Conservation (phyloP, 352 stramenopile genomes). For the Globisporangium acanthophoron region DNA sequence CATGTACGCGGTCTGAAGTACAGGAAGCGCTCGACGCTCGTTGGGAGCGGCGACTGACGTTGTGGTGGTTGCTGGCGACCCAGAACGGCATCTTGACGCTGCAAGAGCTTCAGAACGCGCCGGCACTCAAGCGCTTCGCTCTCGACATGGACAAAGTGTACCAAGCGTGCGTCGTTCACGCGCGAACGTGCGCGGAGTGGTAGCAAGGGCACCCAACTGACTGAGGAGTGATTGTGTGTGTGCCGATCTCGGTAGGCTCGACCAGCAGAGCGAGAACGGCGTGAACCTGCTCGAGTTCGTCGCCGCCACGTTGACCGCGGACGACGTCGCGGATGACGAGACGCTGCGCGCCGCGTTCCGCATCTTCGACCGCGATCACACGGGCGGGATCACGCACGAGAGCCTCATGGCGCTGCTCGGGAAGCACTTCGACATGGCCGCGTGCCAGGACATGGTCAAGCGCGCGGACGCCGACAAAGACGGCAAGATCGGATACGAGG, state of each 20-base stretch:
- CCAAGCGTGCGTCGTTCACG: conserved; percentile 27
- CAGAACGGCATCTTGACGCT: conserved; percentile 70
- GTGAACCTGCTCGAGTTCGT: conserved; percentile 81
- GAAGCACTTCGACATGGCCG: conserved; percentile 46
- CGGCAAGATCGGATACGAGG: conserved; percentile 61
- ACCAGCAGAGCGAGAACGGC: conserved; percentile 68
- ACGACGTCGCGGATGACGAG: conserved; percentile 53
- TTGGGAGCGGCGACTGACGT: background rate
- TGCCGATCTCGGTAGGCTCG: conserved; percentile 27
- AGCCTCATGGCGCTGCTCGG: conserved; percentile 48
- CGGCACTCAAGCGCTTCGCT: conserved; percentile 43
- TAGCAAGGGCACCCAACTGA: background rate
- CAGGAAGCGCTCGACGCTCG: too few species aligned
- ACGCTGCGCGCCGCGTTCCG: conserved; percentile 48
- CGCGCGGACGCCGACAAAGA: conserved; percentile 55
- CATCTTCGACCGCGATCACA: conserved; percentile 59
- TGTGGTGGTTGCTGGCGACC: background rate
- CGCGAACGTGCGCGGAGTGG: background rate
- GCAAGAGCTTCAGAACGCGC: conserved; percentile 47
- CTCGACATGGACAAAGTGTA: conserved; percentile 69
- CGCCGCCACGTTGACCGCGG: conserved; percentile 53
- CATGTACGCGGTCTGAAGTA: conserved; percentile 25
- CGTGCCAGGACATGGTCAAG: conserved; percentile 66
- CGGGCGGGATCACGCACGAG: conserved; percentile 48
- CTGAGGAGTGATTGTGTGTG: background rate